Conservation (phyloP, 2,329 filamentous ascomycete species). For the Camptophora hylomeconis region DNA sequence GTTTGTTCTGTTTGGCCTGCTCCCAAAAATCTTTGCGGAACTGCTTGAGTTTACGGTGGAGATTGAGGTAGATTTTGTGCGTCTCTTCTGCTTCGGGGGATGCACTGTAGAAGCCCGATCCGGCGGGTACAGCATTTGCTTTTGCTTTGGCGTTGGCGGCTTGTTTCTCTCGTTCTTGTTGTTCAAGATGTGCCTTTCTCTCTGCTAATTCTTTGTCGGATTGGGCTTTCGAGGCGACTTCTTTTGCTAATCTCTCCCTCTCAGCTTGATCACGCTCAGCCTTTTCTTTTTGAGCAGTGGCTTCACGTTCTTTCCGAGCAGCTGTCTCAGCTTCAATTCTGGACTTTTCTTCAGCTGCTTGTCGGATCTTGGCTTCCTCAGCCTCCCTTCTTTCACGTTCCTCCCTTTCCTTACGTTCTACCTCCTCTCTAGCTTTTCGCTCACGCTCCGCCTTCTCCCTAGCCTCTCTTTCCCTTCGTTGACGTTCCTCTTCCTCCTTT, state of each 20-base stretch:
- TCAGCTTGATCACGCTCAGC: no score
- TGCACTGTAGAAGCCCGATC: no score
- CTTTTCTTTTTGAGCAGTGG: no score
- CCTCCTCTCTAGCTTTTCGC: slow-evolving; percentile 25
- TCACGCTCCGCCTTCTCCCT: slow-evolving; percentile 24
- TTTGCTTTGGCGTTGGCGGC: slow-evolving; percentile 4
- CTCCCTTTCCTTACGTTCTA: slow-evolving; percentile 28
- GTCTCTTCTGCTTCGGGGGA: slow-evolving; percentile 27
- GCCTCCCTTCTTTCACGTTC: slow-evolving; percentile 25
- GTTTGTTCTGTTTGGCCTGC: slow-evolving; percentile 44
- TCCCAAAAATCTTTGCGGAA: slow-evolving; percentile 41
- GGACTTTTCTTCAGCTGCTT: slow-evolving; percentile 17
- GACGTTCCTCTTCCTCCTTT: slow-evolving; percentile 24
- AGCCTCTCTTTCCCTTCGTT: slow-evolving; percentile 17
- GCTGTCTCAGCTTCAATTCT: slow-evolving; percentile 34
- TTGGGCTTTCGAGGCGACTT: no score
- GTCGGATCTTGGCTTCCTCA: slow-evolving; percentile 18
- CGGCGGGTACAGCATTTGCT: no score
- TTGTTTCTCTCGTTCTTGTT: slow-evolving; percentile 4
- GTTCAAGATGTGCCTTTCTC: slow-evolving; percentile 2
- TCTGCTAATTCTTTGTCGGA: no score
- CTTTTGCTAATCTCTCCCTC: no score
- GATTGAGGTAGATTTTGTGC: slow-evolving; percentile 36
- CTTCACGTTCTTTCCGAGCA: slow-evolving; percentile 22
- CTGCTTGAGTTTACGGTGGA: slow-evolving; percentile 57